A percentile compares a stretch with the other conserved stretches of the same genome.
Evolutionary conservation across 2,329 filamentous ascomycete genomes (phyloP).

Genomic region (Atkinsonella texensis): DNA sequence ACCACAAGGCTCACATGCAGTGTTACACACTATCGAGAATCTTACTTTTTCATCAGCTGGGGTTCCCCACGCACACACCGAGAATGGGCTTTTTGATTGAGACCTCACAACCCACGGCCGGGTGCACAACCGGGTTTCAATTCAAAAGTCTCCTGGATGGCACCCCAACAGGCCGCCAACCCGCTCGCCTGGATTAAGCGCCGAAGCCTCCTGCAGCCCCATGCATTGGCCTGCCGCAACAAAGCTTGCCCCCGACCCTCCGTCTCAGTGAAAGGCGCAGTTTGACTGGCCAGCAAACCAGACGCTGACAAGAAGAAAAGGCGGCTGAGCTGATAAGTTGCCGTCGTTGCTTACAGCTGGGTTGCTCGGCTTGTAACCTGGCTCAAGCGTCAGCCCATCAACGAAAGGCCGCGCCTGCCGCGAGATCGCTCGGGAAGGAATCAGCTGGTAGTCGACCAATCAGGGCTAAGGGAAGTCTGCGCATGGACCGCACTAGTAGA

Average conservation of each 20-base stretch:
- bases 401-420: neutral
- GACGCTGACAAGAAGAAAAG: neutral
- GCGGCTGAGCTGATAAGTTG: neutral
- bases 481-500: too few species aligned
- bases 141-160: too few species aligned
- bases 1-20: neutral
- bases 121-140: too few species aligned
- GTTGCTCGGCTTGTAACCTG: neutral
- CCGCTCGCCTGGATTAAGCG: slow-evolving; percentile 37
- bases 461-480: too few species aligned
- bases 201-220: slow-evolving; percentile 40
- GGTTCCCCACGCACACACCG: neutral
- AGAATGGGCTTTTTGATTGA: too few species aligned
- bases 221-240: slow-evolving; percentile 15
- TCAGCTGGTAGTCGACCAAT: too few species aligned
- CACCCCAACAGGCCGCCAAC: slow-evolving; percentile 21
- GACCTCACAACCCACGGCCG: too few species aligned
- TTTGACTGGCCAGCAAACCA: slow-evolving; percentile 9
- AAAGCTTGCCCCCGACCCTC: slow-evolving; percentile 10
- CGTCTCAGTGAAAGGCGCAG: slow-evolving; percentile 7
- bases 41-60: neutral
- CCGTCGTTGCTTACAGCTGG: neutral
- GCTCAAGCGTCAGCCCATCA: neutral
- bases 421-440: neutral
- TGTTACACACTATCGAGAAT: neutral